Percentiles rank a stretch among this genome's conserved stretches.
phyloP scores from a whole-genome alignment of 805 yeast genomes.

The Yarrowia phangngaensis region DNA sequence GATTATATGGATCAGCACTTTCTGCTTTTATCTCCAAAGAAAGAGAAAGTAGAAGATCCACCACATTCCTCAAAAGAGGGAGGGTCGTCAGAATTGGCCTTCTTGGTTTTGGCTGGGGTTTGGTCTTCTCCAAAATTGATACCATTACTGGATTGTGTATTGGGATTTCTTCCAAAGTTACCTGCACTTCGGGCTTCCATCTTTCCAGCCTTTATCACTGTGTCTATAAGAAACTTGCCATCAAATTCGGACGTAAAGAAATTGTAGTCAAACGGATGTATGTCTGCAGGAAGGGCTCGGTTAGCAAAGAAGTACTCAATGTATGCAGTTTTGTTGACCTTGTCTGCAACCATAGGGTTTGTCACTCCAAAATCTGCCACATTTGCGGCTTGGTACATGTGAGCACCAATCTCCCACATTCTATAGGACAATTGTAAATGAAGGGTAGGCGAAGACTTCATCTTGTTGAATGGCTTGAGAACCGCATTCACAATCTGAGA shows the following conservation, averaged over 20 bases:
- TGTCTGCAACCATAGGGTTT: slow-evolving; percentile 3
- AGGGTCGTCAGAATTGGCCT: neutral
- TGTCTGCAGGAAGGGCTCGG: slow-evolving; percentile 14
- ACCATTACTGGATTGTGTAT: neutral
- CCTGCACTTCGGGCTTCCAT: slow-evolving; percentile 21
- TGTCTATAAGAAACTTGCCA: slow-evolving; percentile 5
- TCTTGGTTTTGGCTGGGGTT: neutral
- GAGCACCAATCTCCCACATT: slow-evolving; percentile 25
- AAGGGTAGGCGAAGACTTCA: slow-evolving; percentile 14
- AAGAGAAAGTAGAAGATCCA: neutral
- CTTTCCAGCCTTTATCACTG: neutral
- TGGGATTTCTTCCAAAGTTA: slow-evolving; percentile 8
- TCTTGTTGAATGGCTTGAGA: slow-evolving; percentile 9
- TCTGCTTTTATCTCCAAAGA: neutral
- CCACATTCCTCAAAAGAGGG: slow-evolving; percentile 3
- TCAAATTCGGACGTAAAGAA: slow-evolving; percentile 19
- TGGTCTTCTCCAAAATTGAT: slow-evolving; percentile 14
- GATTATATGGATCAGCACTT: too few relatives aligned
- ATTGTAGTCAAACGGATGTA: slow-evolving; percentile 15
- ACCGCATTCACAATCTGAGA: slow-evolving; percentile 18
- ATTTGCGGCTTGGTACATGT: slow-evolving; percentile 15
- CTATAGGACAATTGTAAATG: slow-evolving; percentile 11
- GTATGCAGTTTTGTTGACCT: slow-evolving; percentile 5
- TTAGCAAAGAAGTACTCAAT: slow-evolving; percentile 23
- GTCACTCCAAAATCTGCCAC: slow-evolving; percentile 12